Evolutionary conservation across 1,284 basidiomycete species (phyloP), one percentile per base, ranked within the genome.

Genomic region (Hymenochaete sp.): DNA sequence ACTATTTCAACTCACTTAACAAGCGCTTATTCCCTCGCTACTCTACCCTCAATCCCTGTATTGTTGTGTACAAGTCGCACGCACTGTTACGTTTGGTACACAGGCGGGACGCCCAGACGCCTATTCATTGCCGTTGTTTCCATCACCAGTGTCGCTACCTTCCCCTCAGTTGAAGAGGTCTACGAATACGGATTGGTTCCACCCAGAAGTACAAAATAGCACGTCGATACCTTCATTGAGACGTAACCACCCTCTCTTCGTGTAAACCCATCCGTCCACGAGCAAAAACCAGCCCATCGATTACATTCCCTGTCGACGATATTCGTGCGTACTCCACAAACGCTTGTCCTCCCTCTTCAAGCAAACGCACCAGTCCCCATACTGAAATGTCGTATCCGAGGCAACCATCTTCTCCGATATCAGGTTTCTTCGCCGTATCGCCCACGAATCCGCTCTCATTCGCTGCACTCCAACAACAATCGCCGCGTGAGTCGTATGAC

Each of bases 401-500:
- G 9, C 46, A 42, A 22, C 56, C 60, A 4, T 51, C 59, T 16
- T 60, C 64, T 29, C 58, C 58, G 32, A 38, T 57, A 7, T 31
- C 51, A 19, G 54, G 58, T 49, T 64, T 66, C 60, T 67, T 67
- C 62, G 62, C 65, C 14, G 57, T 53, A 6, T 60, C 57, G 3
- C 63, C 65, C 40, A 53, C 62, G 29, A 57, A 61, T 8, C 63
- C 66, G 18, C 77, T 82, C 54, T 77, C 79, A 11, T 83, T 85
- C 64, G 59, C 70, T 24, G 58, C 68, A 36, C 72, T 84, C 55
- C 72, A 79, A 58, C 72, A 79, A 58, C 73, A 77, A 61, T 73
- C 77, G 50, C 82, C 82, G 43, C 76, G 82, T 49, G 77, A 80
- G 55, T 58, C 67, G 14, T 77, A 83, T 57, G 61, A 65, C 50